A percentile compares a stretch with the other conserved stretches of the same genome.
Conservation (phyloP, 352 stramenopile genomes). For the Phytophthora colocasiae region DNA sequence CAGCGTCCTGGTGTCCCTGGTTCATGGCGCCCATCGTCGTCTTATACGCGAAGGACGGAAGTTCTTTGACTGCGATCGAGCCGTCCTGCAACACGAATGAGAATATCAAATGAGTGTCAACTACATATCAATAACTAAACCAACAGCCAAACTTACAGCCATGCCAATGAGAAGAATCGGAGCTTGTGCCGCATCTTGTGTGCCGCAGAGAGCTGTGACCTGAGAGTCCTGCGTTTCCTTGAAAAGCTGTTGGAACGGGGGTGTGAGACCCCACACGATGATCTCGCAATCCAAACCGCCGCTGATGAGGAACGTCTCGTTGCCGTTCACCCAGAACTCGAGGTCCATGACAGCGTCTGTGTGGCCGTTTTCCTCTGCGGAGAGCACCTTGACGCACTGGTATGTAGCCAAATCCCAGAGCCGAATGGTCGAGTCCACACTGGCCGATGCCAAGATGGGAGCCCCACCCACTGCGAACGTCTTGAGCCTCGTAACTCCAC, state of each 20-base stretch:
- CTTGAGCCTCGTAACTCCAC: conserved; percentile 84
- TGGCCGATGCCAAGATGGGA: conserved; percentile 79
- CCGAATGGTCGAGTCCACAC: conserved; percentile 83
- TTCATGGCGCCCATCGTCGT: conserved; percentile 73
- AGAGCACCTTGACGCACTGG: conserved; percentile 83
- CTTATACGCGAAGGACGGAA: conserved; percentile 89
- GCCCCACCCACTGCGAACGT: conserved; percentile 74
- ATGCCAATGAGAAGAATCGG: conserved; percentile 84
- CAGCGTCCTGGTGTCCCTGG: conserved; percentile 74
- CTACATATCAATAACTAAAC: not conserved
- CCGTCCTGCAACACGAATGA: conserved; percentile 56
- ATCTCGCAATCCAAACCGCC: conserved; percentile 82
- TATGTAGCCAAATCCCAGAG: conserved; percentile 87
- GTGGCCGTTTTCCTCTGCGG: conserved; percentile 73
- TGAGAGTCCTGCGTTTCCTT: conserved; percentile 83
- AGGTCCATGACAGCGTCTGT: conserved; percentile 88
- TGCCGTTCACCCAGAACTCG: conserved; percentile 87
- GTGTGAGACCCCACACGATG: conserved; percentile 83
- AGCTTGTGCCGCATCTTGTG: conserved; percentile 65
- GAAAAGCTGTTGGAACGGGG: conserved; percentile 83
- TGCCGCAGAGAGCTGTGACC: conserved; percentile 78
- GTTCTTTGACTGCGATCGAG: conserved; percentile 82
- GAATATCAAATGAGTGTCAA: conserved; percentile 12
- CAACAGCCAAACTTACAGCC: conserved; percentile 47
- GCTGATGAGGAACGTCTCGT: conserved; percentile 89